Conservation (phyloP, 2,329 filamentous ascomycete genomes). For the Alternaria novae-zelandiae region DNA sequence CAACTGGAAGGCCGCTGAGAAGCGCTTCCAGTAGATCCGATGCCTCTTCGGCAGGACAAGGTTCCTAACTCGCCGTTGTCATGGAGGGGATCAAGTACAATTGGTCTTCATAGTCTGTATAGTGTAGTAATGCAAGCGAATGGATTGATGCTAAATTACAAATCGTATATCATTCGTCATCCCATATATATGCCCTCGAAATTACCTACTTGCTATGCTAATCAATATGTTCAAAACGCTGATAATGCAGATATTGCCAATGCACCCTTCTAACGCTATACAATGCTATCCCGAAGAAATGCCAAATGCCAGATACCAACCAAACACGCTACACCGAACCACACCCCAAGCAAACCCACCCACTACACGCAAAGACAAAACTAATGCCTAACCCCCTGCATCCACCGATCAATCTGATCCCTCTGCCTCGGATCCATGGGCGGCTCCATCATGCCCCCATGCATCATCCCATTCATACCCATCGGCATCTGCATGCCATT, state of each 20-base stretch:
- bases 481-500: slow-evolving; percentile 17
- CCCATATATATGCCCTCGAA: neutral
- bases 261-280: neutral
- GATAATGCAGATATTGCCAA: neutral
- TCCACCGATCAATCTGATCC: slow-evolving; percentile 66
- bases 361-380: neutral
- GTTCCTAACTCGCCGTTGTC: slow-evolving; percentile 5
- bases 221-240: neutral
- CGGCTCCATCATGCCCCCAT: slow-evolving; percentile 29
- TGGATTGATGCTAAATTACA: neutral
- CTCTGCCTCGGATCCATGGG: slow-evolving; percentile 58
- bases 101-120: neutral
- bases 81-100: neutral
- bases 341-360: neutral
- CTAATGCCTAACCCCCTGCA: slow-evolving; percentile 51
- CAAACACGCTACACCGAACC: neutral
- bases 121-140: slow-evolving; percentile 9
- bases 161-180: neutral
- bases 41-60: neutral
- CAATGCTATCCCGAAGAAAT: neutral
- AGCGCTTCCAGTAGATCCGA: slow-evolving; percentile 65
- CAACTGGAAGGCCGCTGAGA: slow-evolving; percentile 91
- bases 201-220: neutral
- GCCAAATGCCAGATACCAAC: neutral
- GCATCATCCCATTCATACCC: slow-evolving; percentile 28